Evolutionary conservation across 2,329 filamentous ascomycete genomes (phyloP).

Genomic region (Penicillium sp.): DNA sequence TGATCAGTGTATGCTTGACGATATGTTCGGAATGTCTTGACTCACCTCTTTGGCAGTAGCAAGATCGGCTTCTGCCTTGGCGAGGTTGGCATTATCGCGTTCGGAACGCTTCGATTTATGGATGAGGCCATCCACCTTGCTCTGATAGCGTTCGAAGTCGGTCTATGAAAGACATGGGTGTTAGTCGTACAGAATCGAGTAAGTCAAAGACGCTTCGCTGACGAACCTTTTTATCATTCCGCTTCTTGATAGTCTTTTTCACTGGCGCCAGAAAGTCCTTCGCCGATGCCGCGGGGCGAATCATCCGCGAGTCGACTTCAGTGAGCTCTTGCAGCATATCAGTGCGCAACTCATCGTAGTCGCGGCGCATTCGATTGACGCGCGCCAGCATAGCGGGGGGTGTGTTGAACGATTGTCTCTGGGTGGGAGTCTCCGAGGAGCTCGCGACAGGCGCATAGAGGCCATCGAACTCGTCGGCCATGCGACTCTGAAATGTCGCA

Average conservation of each 20-base stretch:
- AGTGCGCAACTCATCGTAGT: slow-evolving; percentile 68
- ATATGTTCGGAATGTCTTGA: background rate
- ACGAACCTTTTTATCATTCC: slow-evolving; percentile 71
- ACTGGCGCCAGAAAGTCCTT: slow-evolving; percentile 69
- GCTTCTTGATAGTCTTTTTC: slow-evolving; percentile 80
- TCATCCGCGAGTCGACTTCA: slow-evolving; percentile 69
- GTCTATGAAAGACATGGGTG: slow-evolving; percentile 45
- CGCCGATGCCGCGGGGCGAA: slow-evolving; percentile 69
- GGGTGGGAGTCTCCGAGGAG: slow-evolving; percentile 59
- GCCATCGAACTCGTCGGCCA: slow-evolving; percentile 67
- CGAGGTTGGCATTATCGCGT: slow-evolving; percentile 70
- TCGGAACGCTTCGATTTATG: slow-evolving; percentile 70
- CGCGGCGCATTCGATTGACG: slow-evolving; percentile 64
- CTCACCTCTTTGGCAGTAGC: slow-evolving; percentile 64
- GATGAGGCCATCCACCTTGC: slow-evolving; percentile 67
- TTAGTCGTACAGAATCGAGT: background rate
- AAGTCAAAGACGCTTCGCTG: background rate
- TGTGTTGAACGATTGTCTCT: slow-evolving; percentile 60
- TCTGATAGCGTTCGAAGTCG: slow-evolving; percentile 77
- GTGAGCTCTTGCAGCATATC: slow-evolving; percentile 72
- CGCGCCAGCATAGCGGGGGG: slow-evolving; percentile 64
- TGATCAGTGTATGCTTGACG: slow-evolving; percentile 8
- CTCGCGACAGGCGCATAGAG: slow-evolving; percentile 77
- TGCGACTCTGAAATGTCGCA: slow-evolving; percentile 66
- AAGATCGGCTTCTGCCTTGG: slow-evolving; percentile 71